Evolutionary conservation across 345 rosid genomes (phyloP).

Genomic region (Eucalyptus virginea): DNA sequence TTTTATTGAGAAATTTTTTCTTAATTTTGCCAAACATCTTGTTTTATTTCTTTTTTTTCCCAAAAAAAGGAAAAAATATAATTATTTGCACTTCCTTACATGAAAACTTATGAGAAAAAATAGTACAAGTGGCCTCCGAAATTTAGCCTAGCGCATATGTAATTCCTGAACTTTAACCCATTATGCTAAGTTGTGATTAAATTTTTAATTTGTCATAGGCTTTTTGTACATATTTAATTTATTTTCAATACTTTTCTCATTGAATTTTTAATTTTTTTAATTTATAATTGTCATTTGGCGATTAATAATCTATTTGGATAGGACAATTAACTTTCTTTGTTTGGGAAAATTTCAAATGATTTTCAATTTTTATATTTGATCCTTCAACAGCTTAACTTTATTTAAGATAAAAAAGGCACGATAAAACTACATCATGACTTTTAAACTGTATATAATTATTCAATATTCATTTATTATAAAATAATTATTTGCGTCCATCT

Average conservation of each 20-base stretch:
- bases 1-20: not conserved
- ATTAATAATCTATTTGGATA: not conserved
- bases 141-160: no score
- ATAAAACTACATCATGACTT: not conserved
- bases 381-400: not conserved
- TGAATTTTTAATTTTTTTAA: no score
- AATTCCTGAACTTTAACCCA: no score
- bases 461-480: not conserved
- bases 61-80: not conserved
- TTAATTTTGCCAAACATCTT: not conserved
- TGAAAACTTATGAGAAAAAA: not conserved
- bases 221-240: no score
- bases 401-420: not conserved
- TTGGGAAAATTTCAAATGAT: not conserved
- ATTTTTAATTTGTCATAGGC: no score
- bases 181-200: accelerated
- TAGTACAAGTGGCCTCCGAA: not conserved
- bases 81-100: not conserved
- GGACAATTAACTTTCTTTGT: not conserved
- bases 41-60: not conserved
- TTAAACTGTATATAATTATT: not conserved
- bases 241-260: no score
- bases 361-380: not conserved
- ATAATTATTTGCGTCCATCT: not conserved
- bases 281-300: not conserved